These are phyloP conservation scores for Dovyalis caffra DNA, from an alignment of 345 rosid species.

Conservation along the genomic window DNA sequence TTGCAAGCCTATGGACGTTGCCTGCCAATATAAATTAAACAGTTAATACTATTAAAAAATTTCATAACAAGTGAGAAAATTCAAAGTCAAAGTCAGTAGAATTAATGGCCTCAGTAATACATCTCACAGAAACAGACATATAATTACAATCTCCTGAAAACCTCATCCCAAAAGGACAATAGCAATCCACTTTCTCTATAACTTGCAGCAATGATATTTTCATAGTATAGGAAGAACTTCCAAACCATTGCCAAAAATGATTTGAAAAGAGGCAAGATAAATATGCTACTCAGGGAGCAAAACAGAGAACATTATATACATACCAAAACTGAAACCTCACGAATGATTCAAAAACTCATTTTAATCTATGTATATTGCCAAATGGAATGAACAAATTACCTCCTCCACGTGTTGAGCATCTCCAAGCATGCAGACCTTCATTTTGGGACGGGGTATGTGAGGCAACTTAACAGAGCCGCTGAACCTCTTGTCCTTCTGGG, in stretches of 20 bases:
- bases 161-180: too few relatives aligned
- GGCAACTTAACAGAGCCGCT: conserved; percentile 93
- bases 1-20: conserved; percentile 27
- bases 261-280: too few relatives aligned
- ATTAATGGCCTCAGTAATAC: too few relatives aligned
- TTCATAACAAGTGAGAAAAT: not conserved
- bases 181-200: not conserved
- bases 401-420: conserved; percentile 94
- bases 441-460: conserved; percentile 91
- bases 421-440: conserved; percentile 51
- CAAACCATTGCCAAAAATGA: not conserved
- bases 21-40: conserved; percentile 18
- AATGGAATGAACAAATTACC: conserved; percentile 34
- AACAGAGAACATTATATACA: too few relatives aligned
- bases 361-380: not conserved
- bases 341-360: not conserved
- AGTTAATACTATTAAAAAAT: too few relatives aligned
- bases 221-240: too few relatives aligned
- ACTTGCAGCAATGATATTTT: not conserved
- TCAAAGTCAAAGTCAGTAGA: not conserved
- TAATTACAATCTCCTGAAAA: too few relatives aligned
- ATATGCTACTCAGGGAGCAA: too few relatives aligned
- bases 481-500: conserved; percentile 92
- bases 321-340: too few relatives aligned
- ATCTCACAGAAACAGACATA: not conserved